Evolutionary conservation across 1,284 basidiomycete genomes (phyloP), one percentile per base, ranked within the genome.

Genomic region (Puccinia polysora): DNA sequence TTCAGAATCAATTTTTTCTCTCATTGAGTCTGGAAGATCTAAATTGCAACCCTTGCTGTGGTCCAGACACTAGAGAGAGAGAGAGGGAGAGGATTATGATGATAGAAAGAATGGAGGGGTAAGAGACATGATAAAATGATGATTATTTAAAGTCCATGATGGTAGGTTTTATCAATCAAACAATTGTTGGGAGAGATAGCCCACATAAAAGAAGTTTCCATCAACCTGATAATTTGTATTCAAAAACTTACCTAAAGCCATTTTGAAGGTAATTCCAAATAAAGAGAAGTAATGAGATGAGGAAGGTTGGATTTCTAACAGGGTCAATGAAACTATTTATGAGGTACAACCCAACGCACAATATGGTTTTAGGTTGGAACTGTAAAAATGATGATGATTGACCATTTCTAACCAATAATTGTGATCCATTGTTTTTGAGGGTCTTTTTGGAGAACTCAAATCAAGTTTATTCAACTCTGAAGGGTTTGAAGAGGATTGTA

Each of bases 171-270:
- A 65, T 23, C n/a, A n/a, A n/a, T n/a, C n/a, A n/a, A n/a, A n/a
- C n/a, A n/a, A n/a, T n/a, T n/a, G n/a, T n/a, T n/a, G n/a, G n/a
- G n/a, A n/a, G n/a, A n/a, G n/a, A n/a, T n/a, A n/a, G n/a, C 73
- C 85, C 86, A 87, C 89, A 76, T 82, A 81, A 80, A 89, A 89
- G 78, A 89, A 89, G 78, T 88, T 89, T 65, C 88, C 86, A 28
- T 77, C 77, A 0, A 56, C 68, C 8, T 87, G 88, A 74, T 88
- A 84, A 4, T 83, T 82, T 62, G 84, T 82, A 75, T 85, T 82
- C 88, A 88, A 89, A 58, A 80, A 79, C 72, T 80, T 80, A 77
- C 87, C 68, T 86, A 77, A n/a, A n/a, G n/a, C n/a, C n/a, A n/a
- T n/a, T n/a, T n/a, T n/a, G n/a, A n/a, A n/a, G n/a, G n/a, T n/a